A percentile compares a stretch with the other conserved stretches of the same genome.
Evolutionary conservation across 2,329 filamentous ascomycete genomes (phyloP).

Genomic region (Hysterium pulicare): DNA sequence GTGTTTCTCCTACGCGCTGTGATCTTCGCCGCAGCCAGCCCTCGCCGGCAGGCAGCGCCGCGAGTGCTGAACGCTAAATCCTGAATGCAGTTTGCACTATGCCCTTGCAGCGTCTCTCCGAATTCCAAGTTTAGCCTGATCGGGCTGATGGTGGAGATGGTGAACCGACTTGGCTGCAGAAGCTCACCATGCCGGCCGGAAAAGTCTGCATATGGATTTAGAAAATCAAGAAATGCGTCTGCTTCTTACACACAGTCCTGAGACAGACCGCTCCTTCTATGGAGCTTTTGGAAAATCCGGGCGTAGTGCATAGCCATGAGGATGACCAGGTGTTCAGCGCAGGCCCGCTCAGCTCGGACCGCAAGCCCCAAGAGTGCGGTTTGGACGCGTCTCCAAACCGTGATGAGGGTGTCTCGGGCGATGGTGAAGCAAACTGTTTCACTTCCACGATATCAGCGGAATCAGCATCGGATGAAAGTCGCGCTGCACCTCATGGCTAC

Average conservation of each 20-base stretch:
- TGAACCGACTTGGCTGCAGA: slow-evolving; percentile 3
- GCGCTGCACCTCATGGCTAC: too few species aligned
- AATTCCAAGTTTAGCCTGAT: slow-evolving; percentile 10
- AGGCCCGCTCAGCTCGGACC: not conserved
- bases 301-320: not conserved
- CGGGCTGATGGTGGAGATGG: slow-evolving; percentile 2
- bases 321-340: not conserved
- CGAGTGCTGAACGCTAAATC: not conserved
- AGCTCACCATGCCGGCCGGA: not conserved
- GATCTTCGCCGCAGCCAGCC: not conserved
- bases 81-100: not conserved
- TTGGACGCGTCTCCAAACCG: slow-evolving; percentile 33
- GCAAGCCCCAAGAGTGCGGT: slow-evolving; percentile 13
- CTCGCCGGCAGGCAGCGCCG: too few species aligned
- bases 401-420: slow-evolving; percentile 11
- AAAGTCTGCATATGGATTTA: not conserved
- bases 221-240: not conserved
- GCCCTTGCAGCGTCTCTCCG: not conserved
- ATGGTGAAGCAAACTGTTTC: slow-evolving; percentile 2
- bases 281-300: not conserved
- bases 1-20: slow-evolving; percentile 1
- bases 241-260: not conserved
- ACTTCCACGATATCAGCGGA: not conserved
- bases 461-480: too few species aligned
- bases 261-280: not conserved